Percentiles rank a stretch among this genome's conserved stretches.
These are phyloP conservation scores for Priceomyces carsonii DNA, from an alignment of 805 yeast species.

Conservation along the genomic window DNA sequence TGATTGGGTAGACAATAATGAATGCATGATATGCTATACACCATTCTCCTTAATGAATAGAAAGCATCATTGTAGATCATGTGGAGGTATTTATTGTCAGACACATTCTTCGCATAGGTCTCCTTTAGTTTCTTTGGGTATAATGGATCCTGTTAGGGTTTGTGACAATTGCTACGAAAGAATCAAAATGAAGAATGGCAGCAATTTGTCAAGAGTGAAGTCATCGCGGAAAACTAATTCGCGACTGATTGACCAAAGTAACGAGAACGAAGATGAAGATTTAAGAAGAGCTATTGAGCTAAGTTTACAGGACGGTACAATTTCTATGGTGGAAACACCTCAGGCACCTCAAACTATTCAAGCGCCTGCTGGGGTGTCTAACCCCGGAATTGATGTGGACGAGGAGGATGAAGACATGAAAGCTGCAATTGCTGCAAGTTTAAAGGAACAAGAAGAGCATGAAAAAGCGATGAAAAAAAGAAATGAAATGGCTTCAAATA, in stretches of 20 bases:
- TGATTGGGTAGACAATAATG: constrained; percentile 95
- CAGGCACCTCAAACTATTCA: constrained; percentile 12
- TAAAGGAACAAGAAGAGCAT: constrained; percentile 62
- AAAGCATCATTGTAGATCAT: constrained; percentile 94
- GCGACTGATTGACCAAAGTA: constrained; percentile 8
- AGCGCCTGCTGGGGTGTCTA: constrained; percentile 12
- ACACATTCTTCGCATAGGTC: constrained; percentile 74
- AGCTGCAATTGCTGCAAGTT: constrained; percentile 92
- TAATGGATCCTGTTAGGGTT: constrained; percentile 85
- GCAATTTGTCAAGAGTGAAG: constrained; percentile 8
- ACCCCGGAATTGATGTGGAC: constrained; percentile 30
- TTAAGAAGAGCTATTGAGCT: constrained; percentile 74
- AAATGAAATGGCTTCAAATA: constrained; percentile 12
- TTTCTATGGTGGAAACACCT: no score
- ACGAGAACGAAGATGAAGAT: constrained; percentile 70
- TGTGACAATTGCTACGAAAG: constrained; percentile 87
- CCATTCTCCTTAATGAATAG: constrained; percentile 80
- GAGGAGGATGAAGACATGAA: constrained; percentile 83
- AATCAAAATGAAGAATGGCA: constrained; percentile 39
- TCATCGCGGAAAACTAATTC: constrained; percentile 1
- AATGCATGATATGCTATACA: constrained; percentile 90
- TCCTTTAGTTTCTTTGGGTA: constrained; percentile 81
- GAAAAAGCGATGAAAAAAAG: constrained; percentile 15
- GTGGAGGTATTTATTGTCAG: constrained; percentile 93
- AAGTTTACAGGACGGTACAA: constrained; percentile 67